Percentiles rank a stretch among this genome's conserved stretches.
Conservation (phyloP, 768 basidiomycete species). For the Boletus vermiculosoides region DNA sequence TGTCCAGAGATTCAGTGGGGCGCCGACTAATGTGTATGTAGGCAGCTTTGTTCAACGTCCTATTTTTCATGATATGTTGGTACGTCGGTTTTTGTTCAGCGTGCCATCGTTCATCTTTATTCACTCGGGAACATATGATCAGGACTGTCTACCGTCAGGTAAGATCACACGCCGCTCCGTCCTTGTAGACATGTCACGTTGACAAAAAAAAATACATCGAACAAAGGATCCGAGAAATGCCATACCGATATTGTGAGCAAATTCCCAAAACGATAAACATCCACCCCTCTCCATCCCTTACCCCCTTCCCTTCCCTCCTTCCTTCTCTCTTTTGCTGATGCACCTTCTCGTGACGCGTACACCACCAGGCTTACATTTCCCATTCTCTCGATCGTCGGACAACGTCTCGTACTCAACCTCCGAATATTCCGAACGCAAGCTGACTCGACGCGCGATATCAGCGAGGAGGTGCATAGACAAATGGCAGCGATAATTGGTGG, state of each 20-base stretch:
- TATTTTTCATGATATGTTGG: constrained; percentile 13
- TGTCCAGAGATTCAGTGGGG: not conserved
- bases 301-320: no score
- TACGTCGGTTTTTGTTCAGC: constrained; percentile 1
- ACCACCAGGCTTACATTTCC: constrained; percentile 8
- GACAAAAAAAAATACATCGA: not conserved
- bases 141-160: constrained; percentile 15
- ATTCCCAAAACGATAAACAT: not conserved
- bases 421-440: constrained; percentile 3
- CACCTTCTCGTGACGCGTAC: not conserved
- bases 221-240: constrained; percentile 19
- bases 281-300: no score
- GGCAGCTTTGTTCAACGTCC: constrained; percentile 6
- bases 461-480: constrained; percentile 11
- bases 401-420: constrained; percentile 26
- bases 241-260: constrained; percentile 9
- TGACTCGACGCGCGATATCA: constrained; percentile 14
- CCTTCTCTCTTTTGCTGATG: not conserved
- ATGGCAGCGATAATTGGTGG: not conserved
- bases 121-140: not conserved
- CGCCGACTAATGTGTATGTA: not conserved
- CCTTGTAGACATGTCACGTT: not conserved
- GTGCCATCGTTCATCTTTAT: not conserved
- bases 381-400: constrained; percentile 17
- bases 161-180: not conserved